Percentiles rank a stretch among this genome's conserved stretches.
Conservation (phyloP, 257 asterid species). For the Leptodermis oblonga region DNA sequence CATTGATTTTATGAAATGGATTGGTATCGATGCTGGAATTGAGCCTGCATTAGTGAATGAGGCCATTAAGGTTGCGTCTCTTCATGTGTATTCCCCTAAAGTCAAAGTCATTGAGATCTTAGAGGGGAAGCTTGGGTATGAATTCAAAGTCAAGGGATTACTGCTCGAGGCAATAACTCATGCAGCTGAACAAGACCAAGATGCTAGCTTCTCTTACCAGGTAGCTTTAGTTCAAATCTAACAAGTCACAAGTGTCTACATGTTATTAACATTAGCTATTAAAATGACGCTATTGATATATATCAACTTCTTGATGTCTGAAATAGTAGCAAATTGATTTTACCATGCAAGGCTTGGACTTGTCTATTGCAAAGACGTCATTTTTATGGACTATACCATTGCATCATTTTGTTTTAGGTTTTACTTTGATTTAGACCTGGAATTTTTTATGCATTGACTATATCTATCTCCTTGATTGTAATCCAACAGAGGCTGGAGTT, state of each 20-base stretch:
- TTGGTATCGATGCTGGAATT: slow-evolving; percentile 55
- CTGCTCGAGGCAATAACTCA: slow-evolving; percentile 91
- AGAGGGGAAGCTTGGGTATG: slow-evolving; percentile 66
- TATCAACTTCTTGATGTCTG: neutral
- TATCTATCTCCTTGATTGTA: slow-evolving; percentile 13
- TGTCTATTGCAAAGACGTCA: neutral
- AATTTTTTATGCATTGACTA: neutral
- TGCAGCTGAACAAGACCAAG: slow-evolving; percentile 41
- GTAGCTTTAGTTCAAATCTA: slow-evolving; percentile 20
- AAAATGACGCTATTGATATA: neutral
- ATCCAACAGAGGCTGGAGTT: slow-evolving; percentile 83
- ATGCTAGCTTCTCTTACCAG: slow-evolving; percentile 55
- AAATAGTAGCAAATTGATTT: neutral
- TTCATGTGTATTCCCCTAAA: slow-evolving; percentile 54
- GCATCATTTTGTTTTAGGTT: neutral
- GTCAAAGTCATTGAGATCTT: slow-evolving; percentile 39
- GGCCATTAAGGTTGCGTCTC: slow-evolving; percentile 57
- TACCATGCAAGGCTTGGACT: neutral
- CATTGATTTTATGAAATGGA: slow-evolving; percentile 73
- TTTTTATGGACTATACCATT: neutral
- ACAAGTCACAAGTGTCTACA: neutral
- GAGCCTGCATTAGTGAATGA: slow-evolving; percentile 59
- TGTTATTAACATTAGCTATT: neutral
- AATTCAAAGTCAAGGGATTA: slow-evolving; percentile 68
- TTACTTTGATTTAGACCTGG: neutral